phyloP scores from a whole-genome alignment of 176 grass and related monocot genomes.

The bread wheat (Triticum aestivum) region IWGSC_CS_RefSeq_v2.1 NC_057809.1:183975345-183975844 shows the following conservation, averaged over 20 bases:
- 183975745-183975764: neutral
- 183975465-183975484: slow-evolving; percentile 47
- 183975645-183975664: neutral
- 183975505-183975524: slow-evolving; percentile 60
- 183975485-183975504: slow-evolving; percentile 58
- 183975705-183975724: neutral
- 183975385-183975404: slow-evolving; percentile 98
- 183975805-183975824: neutral
- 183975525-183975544: slow-evolving; percentile 28
- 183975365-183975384: slow-evolving; percentile 73
- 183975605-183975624: slow-evolving; percentile 16
- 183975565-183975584: slow-evolving; percentile 20
- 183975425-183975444: slow-evolving; percentile 38
- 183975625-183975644: neutral
- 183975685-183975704: neutral
- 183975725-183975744: neutral
- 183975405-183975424: slow-evolving; percentile 54
- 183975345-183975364: slow-evolving; percentile 99
- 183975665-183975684: neutral
- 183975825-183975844: neutral
- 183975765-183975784: neutral
- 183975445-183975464: slow-evolving; percentile 37
- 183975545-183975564: slow-evolving; percentile 28
- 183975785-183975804: neutral
- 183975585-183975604: slow-evolving; percentile 33